phyloP scores from a whole-genome alignment of 192 early-diverging fungal genomes.

The Paraglomus occultum region DNA sequence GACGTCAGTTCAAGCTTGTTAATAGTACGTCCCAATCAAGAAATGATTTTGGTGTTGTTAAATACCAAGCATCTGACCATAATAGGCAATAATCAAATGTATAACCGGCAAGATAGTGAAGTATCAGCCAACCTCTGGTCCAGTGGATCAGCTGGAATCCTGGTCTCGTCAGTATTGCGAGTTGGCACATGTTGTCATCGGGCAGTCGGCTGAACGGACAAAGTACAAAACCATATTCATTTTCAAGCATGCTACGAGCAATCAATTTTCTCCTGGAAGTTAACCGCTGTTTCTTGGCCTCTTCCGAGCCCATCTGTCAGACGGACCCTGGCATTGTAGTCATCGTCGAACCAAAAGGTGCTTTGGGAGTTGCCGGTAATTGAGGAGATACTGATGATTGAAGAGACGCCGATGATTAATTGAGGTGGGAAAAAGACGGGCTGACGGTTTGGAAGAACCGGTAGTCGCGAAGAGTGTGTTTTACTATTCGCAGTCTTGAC shows the following conservation, averaged over 20 bases:
- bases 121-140: background rate
- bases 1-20: no score
- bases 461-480: no score
- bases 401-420: background rate
- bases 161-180: background rate
- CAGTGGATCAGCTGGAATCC: background rate
- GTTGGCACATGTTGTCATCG: background rate
- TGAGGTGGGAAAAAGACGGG: background rate
- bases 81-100: no score
- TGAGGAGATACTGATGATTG: no score
- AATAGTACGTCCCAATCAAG: no score
- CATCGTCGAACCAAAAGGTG: background rate
- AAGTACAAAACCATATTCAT: no score
- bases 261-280: background rate
- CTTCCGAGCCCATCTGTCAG: background rate
- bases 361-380: no score
- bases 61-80: no score
- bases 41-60: no score
- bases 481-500: background rate
- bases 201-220: no score
- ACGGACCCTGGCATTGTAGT: background rate
- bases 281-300: background rate
- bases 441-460: background rate
- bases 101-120: no score
- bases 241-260: background rate